phyloP scores from a whole-genome alignment of 1,284 basidiomycete species.

The Pulveroboletus sp. region DNA sequence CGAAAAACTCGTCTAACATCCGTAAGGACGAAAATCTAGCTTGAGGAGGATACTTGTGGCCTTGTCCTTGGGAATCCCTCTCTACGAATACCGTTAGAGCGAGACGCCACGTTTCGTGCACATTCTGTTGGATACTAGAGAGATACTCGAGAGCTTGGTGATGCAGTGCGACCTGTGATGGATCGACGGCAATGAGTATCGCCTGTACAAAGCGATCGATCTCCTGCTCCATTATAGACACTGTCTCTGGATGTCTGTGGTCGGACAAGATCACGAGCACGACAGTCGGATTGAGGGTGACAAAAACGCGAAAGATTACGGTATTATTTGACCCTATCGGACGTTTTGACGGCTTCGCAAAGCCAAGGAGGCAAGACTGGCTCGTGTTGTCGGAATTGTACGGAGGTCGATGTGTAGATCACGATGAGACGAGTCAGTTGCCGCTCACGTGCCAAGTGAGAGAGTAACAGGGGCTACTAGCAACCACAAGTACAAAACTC shows the following conservation, averaged over 20 bases:
- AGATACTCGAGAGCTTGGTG: slow-evolving; percentile 84
- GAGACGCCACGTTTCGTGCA: slow-evolving; percentile 74
- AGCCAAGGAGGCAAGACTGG: background rate
- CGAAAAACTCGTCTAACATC: slow-evolving; percentile 84
- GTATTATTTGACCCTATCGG: background rate
- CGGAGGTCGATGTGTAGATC: slow-evolving; percentile 4
- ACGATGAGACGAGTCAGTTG: slow-evolving; percentile 17
- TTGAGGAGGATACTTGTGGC: slow-evolving; percentile 68
- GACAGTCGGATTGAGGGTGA: slow-evolving; percentile 1
- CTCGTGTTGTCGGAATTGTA: slow-evolving; percentile 3
- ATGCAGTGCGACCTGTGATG: slow-evolving; percentile 64
- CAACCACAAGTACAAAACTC: too few species aligned
- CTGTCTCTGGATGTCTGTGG: slow-evolving; percentile 6
- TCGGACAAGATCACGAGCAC: slow-evolving; percentile 13
- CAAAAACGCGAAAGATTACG: background rate
- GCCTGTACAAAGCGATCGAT: slow-evolving; percentile 79
- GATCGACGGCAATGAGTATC: slow-evolving; percentile 82
- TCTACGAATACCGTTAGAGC: slow-evolving; percentile 77
- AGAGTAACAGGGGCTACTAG: slow-evolving; percentile 23
- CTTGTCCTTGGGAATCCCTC: slow-evolving; percentile 49
- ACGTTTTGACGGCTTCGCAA: background rate
- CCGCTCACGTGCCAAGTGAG: slow-evolving; percentile 30
- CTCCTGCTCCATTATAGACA: slow-evolving; percentile 63
- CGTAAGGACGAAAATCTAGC: slow-evolving; percentile 85
- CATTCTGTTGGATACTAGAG: slow-evolving; percentile 73